phyloP scores from a whole-genome alignment of 2,329 filamentous ascomycete species.

The Nemania bipapillata region DNA sequence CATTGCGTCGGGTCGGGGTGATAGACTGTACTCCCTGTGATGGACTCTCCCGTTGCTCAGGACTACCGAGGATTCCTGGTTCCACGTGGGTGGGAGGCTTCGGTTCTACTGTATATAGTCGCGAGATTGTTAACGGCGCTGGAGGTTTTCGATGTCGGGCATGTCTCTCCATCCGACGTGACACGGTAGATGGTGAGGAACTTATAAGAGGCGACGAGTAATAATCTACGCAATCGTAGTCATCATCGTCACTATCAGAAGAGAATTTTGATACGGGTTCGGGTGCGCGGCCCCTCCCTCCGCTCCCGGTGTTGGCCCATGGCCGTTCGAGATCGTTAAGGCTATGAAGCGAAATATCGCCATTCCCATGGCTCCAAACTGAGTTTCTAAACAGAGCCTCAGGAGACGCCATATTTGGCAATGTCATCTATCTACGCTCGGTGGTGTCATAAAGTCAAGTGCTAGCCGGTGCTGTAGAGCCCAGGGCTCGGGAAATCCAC shows the following conservation, averaged over 20 bases:
- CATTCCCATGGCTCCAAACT: constrained; percentile 41
- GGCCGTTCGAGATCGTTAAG: constrained; percentile 37
- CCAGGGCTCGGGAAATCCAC: not conserved
- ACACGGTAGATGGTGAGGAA: constrained; percentile 25
- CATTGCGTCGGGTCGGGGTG: not conserved
- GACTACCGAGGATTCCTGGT: constrained; percentile 17
- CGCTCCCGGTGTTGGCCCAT: not conserved
- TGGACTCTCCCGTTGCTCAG: constrained; percentile 26
- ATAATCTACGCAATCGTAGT: constrained; percentile 18
- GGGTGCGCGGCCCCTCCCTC: not conserved
- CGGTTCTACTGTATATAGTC: constrained; percentile 22
- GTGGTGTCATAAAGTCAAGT: not conserved
- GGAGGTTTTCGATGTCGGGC: constrained; percentile 21
- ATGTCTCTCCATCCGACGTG: constrained; percentile 13
- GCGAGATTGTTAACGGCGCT: constrained; percentile 34
- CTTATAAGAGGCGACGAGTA: constrained; percentile 28
- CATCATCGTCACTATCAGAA: constrained; percentile 39
- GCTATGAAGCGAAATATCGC: constrained; percentile 38
- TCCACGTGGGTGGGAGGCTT: constrained; percentile 14
- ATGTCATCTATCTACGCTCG: not conserved
- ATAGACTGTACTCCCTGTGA: constrained; percentile 5
- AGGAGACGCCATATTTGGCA: constrained; percentile 36
- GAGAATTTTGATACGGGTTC: constrained; percentile 42
- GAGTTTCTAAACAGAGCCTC: constrained; percentile 41
- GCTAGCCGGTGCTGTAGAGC: not conserved